phyloP scores from a whole-genome alignment of 352 stramenopile species.

The Phytopythium helicoides region DNA sequence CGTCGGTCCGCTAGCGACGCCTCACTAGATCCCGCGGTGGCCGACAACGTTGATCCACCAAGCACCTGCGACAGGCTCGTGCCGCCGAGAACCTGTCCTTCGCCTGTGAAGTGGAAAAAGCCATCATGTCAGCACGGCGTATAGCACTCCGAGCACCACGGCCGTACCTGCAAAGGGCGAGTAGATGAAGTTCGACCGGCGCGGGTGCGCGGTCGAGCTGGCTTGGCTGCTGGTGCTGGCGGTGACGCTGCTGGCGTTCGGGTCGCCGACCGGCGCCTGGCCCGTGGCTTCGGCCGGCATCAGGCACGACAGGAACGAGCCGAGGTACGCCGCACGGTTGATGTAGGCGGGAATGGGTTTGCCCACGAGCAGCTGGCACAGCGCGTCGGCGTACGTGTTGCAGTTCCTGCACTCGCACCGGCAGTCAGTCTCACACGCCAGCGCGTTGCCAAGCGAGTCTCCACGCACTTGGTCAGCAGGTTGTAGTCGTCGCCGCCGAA shows the following conservation, averaged over 20 bases:
- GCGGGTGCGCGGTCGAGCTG: neutral
- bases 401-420: slow-evolving; percentile 91
- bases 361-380: slow-evolving; percentile 78
- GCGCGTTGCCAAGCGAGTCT: neutral
- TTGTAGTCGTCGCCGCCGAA: slow-evolving; percentile 92
- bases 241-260: slow-evolving; percentile 28
- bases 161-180: slow-evolving; percentile 57
- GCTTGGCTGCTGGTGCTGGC: slow-evolving; percentile 5
- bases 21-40: slow-evolving; percentile 6
- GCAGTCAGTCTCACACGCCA: neutral
- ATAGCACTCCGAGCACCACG: neutral
- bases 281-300: slow-evolving; percentile 50
- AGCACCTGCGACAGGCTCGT: neutral
- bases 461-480: slow-evolving; percentile 76
- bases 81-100: slow-evolving; percentile 34
- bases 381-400: slow-evolving; percentile 92
- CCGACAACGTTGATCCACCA: slow-evolving; percentile 14
- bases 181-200: slow-evolving; percentile 46
- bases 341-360: slow-evolving; percentile 88
- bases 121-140: neutral
- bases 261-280: slow-evolving; percentile 62
- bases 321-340: slow-evolving; percentile 93
- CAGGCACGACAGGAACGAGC: slow-evolving; percentile 84
- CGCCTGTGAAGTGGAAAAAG: slow-evolving; percentile 21
- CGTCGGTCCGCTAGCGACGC: slow-evolving; percentile 49